Evolutionary conservation across 176 grass and related monocot species (phyloP).

Genomic region (sorghum (Sorghum bicolor)): Sorghum_bicolor_NCBIv3 NC_012870.2:7222001-7222500

Average conservation of each 20-base stretch:
- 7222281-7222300: neutral
- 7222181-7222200: neutral
- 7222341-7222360: too few species aligned
- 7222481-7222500: too few species aligned
- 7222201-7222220: neutral
- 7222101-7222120: neutral
- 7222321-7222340: neutral
- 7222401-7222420: neutral
- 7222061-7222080: too few species aligned
- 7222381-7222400: neutral
- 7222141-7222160: neutral
- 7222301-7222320: neutral
- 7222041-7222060: neutral
- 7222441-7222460: too few species aligned
- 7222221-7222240: neutral
- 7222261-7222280: neutral
- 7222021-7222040: neutral
- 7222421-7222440: too few species aligned
- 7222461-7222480: too few species aligned
- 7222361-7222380: too few species aligned
- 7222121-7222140: neutral
- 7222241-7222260: neutral
- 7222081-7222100: neutral
- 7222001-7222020: neutral
- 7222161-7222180: neutral